Conservation (phyloP, 129 eudicot genomes). For the Kitagawia praeruptora region DNA sequence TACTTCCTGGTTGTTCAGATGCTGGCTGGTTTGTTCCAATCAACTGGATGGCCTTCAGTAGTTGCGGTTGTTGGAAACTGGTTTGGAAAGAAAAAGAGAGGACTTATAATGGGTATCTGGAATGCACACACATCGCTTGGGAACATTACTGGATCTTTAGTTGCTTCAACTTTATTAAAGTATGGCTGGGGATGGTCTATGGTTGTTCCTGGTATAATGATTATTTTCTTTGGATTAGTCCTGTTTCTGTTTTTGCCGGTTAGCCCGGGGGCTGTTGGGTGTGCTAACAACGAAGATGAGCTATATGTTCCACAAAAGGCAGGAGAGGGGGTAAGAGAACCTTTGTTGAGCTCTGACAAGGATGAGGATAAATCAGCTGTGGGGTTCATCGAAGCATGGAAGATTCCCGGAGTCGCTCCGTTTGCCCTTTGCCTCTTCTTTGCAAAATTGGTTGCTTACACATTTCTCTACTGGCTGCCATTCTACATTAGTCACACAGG, state of each 20-base stretch:
- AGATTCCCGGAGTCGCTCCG: conserved; percentile 91
- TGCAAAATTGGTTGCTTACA: conserved; percentile 88
- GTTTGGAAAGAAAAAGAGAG: conserved; percentile 84
- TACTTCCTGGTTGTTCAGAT: conserved; percentile 74
- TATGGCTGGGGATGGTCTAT: conserved; percentile 99
- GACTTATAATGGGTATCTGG: conserved; percentile 96
- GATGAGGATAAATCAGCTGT: conserved; percentile 45
- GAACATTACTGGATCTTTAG: conserved; percentile 74
- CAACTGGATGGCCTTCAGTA: conserved; percentile 99
- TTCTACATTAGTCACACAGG: conserved; percentile 95
- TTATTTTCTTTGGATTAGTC: conserved; percentile 46
- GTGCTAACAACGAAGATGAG: conserved; percentile 31
- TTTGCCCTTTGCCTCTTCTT: conserved; percentile 91
- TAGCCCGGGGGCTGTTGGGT: conserved; percentile 72
- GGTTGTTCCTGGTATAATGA: conserved; percentile 77
- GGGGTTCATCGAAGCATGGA: conserved; percentile 89
- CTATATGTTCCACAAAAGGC: conserved; percentile 24
- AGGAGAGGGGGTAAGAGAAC: conserved; percentile 39
- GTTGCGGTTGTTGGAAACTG: conserved; percentile 95
- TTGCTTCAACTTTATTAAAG: conserved; percentile 70
- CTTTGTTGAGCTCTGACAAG: conserved; percentile 30
- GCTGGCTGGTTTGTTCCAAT: conserved; percentile 91
- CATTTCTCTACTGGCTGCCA: conserved; percentile 95
- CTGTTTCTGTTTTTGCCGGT: conserved; percentile 71
- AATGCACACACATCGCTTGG: conserved; percentile 89